Conservation (phyloP, 371 early-diverging fungal species). For the Batkoa obscura region DNA sequence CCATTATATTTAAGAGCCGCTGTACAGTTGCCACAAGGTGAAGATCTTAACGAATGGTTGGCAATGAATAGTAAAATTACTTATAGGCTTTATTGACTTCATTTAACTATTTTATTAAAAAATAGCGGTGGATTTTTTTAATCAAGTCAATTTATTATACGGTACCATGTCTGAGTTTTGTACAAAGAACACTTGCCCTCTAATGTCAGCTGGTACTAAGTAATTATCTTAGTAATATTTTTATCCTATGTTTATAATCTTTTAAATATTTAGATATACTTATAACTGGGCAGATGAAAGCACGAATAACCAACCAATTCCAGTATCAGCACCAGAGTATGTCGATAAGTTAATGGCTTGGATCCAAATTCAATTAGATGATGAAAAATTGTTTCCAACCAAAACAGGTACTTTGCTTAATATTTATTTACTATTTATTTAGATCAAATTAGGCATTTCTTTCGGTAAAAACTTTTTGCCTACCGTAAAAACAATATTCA, state of each 20-base stretch:
- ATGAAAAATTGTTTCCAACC: constrained; percentile 58
- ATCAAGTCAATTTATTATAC: constrained; percentile 78
- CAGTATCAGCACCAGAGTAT: constrained; percentile 65
- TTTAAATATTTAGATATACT: constrained; percentile 26
- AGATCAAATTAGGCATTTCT: constrained; percentile 15
- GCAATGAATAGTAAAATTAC: constrained; percentile 45
- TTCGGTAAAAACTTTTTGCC: constrained; percentile 32
- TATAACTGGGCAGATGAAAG: constrained; percentile 67
- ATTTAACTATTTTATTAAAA: not conserved
- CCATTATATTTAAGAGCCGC: constrained; percentile 46
- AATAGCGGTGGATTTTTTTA: constrained; percentile 71
- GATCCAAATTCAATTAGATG: constrained; percentile 59
- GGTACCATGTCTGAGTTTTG: constrained; percentile 63
- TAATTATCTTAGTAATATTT: constrained; percentile 5
- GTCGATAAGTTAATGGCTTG: constrained; percentile 63
- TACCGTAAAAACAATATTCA: constrained; percentile 46
- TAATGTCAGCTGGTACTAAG: constrained; percentile 68
- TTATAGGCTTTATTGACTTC: not conserved
- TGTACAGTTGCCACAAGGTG: constrained; percentile 64
- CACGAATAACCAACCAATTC: constrained; percentile 36
- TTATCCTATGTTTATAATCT: not conserved
- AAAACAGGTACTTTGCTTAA: constrained; percentile 28
- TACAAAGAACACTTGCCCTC: constrained; percentile 58
- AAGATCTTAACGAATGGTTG: constrained; percentile 70
- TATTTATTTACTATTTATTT: not conserved